Base-by-base conservation (phyloP, 73 alveolate species). In the Paramecium primaurelia region DNA sequence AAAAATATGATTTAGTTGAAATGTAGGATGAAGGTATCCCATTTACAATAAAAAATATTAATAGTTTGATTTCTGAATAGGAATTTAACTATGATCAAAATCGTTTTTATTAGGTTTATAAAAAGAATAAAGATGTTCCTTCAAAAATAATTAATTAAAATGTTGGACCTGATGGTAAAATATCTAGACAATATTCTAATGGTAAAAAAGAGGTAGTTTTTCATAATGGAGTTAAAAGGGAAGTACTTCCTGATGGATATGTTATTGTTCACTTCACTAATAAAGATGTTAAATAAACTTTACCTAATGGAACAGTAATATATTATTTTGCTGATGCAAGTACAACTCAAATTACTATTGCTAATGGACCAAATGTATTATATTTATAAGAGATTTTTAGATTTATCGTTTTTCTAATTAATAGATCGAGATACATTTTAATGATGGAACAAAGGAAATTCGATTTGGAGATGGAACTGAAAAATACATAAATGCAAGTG, bases 391-490 rank as follows among this genome's bases (percentile, higher is more conserved):
- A 30, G 20, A 37, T 54, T 88, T 49, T 47, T 84, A 95, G 94
- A 73, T 94, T 71, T 92, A 73, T 92, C 86, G 92, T 30, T 97
- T 97, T 87, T 95, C 98, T 80, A 97, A 97, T 92, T 95, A 95
- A 20, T 99, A 98, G 93, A 94, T 97, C 3, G 99, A 98, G 88
- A 97, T 97, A 77, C 99, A 98, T 92, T 97, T 92, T 93, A 96
- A 98, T 5, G 99, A 97, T 92, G 99, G 99, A 30, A 93, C 99
- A 9, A 98, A 97, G 77, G 99, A 98, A 92, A 98, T 98, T 28
- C 20, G 90, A 2, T 97, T 97, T 93, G 98, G 98, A 32, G 98
- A 97, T 92, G 99, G 99, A 25, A 96, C 98, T 14, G 95, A 95
- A 36, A 97, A 96, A 58, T 96, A 96, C 68, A 97, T 97, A 1